Conservation (phyloP, 148 eudicot genomes). For the Limonium bicolor region DNA sequence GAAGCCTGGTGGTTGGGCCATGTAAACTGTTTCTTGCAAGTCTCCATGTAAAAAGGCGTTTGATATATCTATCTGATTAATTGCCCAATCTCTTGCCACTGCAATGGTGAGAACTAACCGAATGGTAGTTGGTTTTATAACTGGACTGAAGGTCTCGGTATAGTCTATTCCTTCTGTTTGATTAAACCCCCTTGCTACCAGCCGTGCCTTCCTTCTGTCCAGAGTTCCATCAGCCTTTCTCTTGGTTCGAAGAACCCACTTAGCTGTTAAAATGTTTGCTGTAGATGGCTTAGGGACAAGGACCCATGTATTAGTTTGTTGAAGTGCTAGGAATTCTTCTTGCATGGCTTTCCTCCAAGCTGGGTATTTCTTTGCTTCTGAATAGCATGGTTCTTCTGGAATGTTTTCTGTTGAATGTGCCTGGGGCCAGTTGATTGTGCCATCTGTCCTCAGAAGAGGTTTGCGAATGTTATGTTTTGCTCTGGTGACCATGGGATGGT, state of each 20-base stretch:
- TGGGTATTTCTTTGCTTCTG: neutral
- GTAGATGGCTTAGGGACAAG: neutral
- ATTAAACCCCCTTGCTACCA: neutral
- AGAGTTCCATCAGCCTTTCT: neutral
- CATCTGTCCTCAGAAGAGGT: neutral
- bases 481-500: neutral
- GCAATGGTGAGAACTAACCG: neutral
- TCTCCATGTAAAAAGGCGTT: constrained; percentile 2
- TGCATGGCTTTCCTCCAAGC: neutral
- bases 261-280: neutral
- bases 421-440: neutral
- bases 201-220: neutral
- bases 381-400: too few species aligned
- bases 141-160: neutral
- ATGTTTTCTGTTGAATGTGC: neutral
- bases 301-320: neutral
- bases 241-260: constrained; percentile 3
- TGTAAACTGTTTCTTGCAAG: neutral
- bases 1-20: neutral
- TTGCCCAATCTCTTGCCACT: neutral
- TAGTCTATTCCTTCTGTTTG: neutral
- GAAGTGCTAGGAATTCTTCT: neutral
- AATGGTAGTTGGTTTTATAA: neutral
- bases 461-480: neutral
- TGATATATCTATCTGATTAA: neutral